These are phyloP conservation scores for Fragaria nilgerrensis DNA, from an alignment of 306 rosid species.

Conservation along the genomic window DNA sequence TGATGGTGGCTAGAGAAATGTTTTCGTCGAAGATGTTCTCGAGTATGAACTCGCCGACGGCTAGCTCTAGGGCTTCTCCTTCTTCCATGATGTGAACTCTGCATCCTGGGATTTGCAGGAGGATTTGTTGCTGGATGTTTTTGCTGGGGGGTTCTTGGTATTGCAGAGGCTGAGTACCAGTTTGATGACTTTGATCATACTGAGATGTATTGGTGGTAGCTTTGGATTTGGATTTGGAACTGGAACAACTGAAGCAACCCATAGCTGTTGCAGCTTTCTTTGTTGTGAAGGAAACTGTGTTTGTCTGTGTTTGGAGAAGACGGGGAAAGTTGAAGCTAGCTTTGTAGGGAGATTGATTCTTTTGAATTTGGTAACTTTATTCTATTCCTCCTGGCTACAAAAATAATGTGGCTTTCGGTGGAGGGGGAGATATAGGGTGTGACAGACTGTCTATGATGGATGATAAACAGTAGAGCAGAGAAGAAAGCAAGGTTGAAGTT, in stretches of 20 bases:
- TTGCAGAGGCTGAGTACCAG: neutral
- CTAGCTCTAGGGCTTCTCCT: conserved; percentile 71
- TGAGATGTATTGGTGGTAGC: neutral
- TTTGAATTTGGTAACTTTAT: conserved; percentile 44
- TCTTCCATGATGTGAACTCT: conserved; percentile 73
- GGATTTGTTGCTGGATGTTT: conserved; percentile 47
- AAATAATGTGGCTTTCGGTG: conserved; percentile 51
- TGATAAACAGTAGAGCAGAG: neutral
- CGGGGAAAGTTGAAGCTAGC: conserved; percentile 12
- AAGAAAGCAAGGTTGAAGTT: neutral
- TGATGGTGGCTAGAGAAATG: conserved; percentile 66
- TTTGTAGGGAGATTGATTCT: conserved; percentile 24
- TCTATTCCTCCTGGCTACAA: conserved; percentile 19
- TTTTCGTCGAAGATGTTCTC: conserved; percentile 52
- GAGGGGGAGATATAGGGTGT: conserved; percentile 39
- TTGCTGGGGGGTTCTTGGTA: conserved; percentile 21
- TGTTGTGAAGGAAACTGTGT: conserved; percentile 4
- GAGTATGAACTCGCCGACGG: conserved; percentile 64
- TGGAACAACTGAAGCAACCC: conserved; percentile 66
- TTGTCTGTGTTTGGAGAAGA: neutral
- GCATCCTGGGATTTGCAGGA: conserved; percentile 62
- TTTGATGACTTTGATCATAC: neutral
- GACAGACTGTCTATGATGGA: conserved; percentile 20
- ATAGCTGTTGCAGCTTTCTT: conserved; percentile 32
- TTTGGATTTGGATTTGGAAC: conserved; percentile 34